Evolutionary conservation across 805 yeast species (phyloP).

Genomic region (Hanseniaspora guilliermondii): DNA sequence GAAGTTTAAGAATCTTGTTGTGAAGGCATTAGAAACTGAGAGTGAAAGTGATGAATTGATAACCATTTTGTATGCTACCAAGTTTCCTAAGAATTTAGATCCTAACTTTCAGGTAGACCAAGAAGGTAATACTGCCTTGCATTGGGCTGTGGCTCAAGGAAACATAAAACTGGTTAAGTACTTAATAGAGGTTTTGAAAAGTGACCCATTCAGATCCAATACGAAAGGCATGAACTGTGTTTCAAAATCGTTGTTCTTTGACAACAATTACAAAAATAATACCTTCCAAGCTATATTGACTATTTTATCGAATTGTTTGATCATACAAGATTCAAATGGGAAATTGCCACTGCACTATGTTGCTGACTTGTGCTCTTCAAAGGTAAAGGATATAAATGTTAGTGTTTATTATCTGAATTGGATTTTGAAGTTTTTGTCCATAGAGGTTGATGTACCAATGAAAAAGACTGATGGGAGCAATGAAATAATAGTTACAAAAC

Average conservation of each 20-base stretch:
- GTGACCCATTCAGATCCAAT: constrained; percentile 44
- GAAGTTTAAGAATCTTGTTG: constrained; percentile 24
- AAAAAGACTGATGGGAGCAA: not conserved
- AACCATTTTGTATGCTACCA: constrained; percentile 30
- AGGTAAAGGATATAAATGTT: constrained; percentile 37
- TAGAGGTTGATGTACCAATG: constrained; percentile 4
- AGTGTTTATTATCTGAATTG: constrained; percentile 44
- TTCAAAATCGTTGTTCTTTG: constrained; percentile 56
- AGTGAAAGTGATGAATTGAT: constrained; percentile 22
- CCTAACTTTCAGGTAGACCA: constrained; percentile 60
- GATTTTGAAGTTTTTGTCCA: constrained; percentile 34
- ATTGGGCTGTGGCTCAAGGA: constrained; percentile 80
- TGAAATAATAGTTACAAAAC: constrained; percentile 28
- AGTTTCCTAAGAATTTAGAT: constrained; percentile 45
- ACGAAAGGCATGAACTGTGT: constrained; percentile 55
- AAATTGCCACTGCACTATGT: constrained; percentile 65
- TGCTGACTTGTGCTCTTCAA: constrained; percentile 39
- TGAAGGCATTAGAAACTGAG: constrained; percentile 26
- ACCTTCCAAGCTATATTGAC: constrained; percentile 48
- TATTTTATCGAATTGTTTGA: constrained; percentile 51
- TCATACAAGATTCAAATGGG: constrained; percentile 59
- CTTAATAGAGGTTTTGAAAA: constrained; percentile 43
- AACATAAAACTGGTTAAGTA: constrained; percentile 47
- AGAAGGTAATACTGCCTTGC: constrained; percentile 71
- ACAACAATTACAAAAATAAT: constrained; percentile 54